Evolutionary conservation across 2,329 filamentous ascomycete species (phyloP), one percentile per base, ranked within the genome.

Genomic region (Sporothrix variecibatus): DNA sequence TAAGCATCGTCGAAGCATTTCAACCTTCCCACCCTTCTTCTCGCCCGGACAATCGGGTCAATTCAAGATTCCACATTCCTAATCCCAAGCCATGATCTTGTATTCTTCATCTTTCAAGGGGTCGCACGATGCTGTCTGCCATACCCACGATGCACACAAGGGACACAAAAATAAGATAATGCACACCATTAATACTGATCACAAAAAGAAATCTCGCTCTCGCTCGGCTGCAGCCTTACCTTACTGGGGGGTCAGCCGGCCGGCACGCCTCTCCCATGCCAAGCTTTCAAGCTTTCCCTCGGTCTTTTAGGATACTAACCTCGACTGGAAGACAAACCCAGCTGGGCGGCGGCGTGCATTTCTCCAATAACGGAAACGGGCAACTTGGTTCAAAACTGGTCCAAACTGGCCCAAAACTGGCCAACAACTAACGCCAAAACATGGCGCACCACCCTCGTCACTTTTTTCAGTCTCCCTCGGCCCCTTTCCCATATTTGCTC

Each of bases 191-290:
- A 49, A 20, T 20, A 49, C 43, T 20, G 12, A 20, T 15, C 43
- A 49, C 43, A 49, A 49, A 49, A 49, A 49, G 9, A 15, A 0
- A 20, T 49, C 15, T 49, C 15, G 15, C 51, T 11, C 9, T 56
- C n/a, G 51, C 51, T 34, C 56, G 34, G 31, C 56, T 34, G 56
- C 60, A 65, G 60, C 60, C 60, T 43, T 43, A 65, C 60, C 9
- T 38, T 62, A 62, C 58, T 38, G 28, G 34, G 43, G 43, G 31
- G 38, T 43, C 60, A 43, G 60, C 34, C 34, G 31, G 28, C 56
- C 28, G 56, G 15, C 28, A 43, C 38, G 15, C 43, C 12, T 12
- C 20, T 11, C 31, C 20, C 34, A 64, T 64, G 60, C 60, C 60
- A 64, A 40, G 60, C 60, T 40, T 23, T 64, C 26, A 2, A 9